phyloP scores from a whole-genome alignment of 108 stramenopile genomes.

The Cyclotella cryptica region DNA sequence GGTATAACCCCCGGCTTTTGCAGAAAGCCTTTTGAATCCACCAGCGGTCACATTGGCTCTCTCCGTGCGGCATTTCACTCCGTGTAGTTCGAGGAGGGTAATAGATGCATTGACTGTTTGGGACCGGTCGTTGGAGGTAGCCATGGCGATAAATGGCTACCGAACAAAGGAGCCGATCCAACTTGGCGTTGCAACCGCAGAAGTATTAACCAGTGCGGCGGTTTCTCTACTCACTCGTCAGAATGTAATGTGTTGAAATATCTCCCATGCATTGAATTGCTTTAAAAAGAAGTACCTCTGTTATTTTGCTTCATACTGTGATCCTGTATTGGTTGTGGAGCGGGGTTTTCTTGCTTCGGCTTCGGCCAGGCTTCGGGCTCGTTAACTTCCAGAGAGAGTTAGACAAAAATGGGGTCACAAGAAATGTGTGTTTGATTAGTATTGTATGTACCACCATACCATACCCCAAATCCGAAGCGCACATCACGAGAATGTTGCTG shows the following conservation, averaged over 20 bases:
- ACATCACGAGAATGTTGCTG: not conserved
- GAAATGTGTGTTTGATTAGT: too few species aligned
- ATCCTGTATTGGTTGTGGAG: too few species aligned
- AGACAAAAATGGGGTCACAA: not conserved
- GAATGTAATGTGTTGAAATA: not conserved
- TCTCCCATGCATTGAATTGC: not conserved
- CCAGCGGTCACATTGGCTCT: not conserved
- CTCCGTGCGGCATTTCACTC: conserved; percentile 9
- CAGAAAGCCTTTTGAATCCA: conserved; percentile 14
- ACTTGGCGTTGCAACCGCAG: too few species aligned
- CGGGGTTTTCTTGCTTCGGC: not conserved
- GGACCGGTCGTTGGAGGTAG: not conserved
- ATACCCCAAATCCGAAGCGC: too few species aligned
- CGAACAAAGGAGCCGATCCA: too few species aligned
- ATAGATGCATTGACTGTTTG: conserved; percentile 15
- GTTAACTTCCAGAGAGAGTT: not conserved
- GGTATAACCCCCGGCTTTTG: conserved; percentile 4
- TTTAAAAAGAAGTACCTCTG: too few species aligned
- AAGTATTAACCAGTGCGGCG: too few species aligned
- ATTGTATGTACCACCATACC: too few species aligned
- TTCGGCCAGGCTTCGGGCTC: not conserved
- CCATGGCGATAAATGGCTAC: not conserved
- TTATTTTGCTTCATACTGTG: too few species aligned
- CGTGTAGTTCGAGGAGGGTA: conserved; percentile 14
- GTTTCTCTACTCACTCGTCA: too few species aligned